Percentiles rank a stretch among this genome's conserved stretches.
Conservation (phyloP, 345 rosid genomes). For the Acer negundo region DNA sequence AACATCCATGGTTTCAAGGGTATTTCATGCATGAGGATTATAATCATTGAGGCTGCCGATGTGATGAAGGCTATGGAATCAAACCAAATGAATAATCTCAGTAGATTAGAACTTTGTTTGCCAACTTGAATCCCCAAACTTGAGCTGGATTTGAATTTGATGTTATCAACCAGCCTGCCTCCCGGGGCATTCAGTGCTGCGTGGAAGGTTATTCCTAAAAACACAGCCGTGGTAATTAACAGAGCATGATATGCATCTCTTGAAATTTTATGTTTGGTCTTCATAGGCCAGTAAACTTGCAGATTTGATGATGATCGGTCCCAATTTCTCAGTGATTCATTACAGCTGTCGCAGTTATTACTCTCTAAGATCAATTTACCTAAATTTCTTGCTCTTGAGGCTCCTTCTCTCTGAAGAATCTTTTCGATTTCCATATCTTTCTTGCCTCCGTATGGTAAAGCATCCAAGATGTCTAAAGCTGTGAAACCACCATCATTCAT, state of each 20-base stretch:
- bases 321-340: not conserved
- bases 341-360: not conserved
- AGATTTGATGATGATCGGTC: not conserved
- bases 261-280: not conserved
- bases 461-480: constrained; percentile 15
- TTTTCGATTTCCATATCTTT: not conserved
- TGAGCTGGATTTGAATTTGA: not conserved
- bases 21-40: constrained; percentile 18
- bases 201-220: constrained; percentile 1
- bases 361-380: not conserved
- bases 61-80: constrained; percentile 26
- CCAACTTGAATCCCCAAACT: not conserved
- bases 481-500: constrained; percentile 9
- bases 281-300: not conserved
- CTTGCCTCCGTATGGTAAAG: not conserved
- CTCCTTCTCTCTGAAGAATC: constrained; percentile 4
- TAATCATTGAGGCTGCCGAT: constrained; percentile 15
- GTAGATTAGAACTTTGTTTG: not conserved
- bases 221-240: constrained; percentile 13
- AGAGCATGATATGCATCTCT: not conserved
- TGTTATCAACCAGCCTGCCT: not conserved
- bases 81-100: constrained; percentile 12
- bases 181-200: constrained; percentile 12
- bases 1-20: constrained; percentile 22
- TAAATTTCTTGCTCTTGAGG: not conserved